Evolutionary conservation across 2,329 filamentous ascomycete genomes (phyloP).

Genomic region (Pseudodiploospora longispora): DNA sequence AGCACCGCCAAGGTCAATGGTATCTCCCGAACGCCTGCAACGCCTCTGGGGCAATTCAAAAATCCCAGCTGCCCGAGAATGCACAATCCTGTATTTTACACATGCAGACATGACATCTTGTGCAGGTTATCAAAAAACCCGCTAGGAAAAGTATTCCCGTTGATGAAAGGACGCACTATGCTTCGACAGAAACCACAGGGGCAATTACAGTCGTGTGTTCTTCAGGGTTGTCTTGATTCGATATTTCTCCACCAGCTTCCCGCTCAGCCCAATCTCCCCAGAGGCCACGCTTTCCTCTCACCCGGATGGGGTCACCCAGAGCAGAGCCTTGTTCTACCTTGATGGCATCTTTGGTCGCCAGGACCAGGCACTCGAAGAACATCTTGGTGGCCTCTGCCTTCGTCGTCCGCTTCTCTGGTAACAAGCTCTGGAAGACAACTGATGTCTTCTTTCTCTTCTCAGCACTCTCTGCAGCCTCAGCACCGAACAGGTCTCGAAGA

Average conservation of each 20-base stretch:
- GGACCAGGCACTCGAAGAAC: constrained; percentile 95
- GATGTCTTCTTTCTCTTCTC: constrained; percentile 66
- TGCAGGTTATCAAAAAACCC: constrained; percentile 11
- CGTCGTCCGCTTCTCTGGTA: constrained; percentile 72
- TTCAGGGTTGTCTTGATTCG: constrained; percentile 37
- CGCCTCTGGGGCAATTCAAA: constrained; percentile 22
- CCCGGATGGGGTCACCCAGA: constrained; percentile 72
- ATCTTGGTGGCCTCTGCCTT: constrained; percentile 95
- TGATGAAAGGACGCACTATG: constrained; percentile 16
- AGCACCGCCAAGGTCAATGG: constrained; percentile 23
- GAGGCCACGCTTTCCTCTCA: constrained; percentile 86
- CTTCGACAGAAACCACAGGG: constrained; percentile 30
- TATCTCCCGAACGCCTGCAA: constrained; percentile 33
- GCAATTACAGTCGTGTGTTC: constrained; percentile 23
- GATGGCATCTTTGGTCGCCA: constrained; percentile 96
- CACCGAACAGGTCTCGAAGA: constrained; percentile 78
- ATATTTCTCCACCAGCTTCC: constrained; percentile 56
- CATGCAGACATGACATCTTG: constrained; percentile 17
- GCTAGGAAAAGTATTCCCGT: neutral
- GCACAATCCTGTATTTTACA: constrained; percentile 28
- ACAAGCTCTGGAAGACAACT: constrained; percentile 83
- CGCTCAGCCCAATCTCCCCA: constrained; percentile 95
- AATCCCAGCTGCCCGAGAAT: constrained; percentile 23
- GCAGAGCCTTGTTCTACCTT: constrained; percentile 81
- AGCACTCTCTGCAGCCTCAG: constrained; percentile 58